Conservation (phyloP, 2,329 filamentous ascomycete species). For the Sclerotinia trifoliorum region DNA sequence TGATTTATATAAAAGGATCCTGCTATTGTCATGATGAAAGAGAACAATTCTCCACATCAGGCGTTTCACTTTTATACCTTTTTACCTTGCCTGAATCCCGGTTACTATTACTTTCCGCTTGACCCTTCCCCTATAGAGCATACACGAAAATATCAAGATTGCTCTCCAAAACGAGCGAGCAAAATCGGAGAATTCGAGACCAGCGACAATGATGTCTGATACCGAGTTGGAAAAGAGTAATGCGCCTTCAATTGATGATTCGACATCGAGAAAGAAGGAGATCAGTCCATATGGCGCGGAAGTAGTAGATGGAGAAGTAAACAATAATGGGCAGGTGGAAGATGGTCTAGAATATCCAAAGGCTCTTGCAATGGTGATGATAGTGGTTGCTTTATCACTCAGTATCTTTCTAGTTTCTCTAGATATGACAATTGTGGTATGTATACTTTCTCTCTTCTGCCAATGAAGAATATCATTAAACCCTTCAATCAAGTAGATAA, state of each 20-base stretch:
- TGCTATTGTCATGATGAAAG: not conserved
- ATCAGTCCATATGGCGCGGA: slow-evolving; percentile 26
- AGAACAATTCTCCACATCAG: not conserved
- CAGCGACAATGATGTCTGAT: slow-evolving; percentile 7
- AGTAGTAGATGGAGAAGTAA: slow-evolving; percentile 17
- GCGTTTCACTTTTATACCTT: not conserved
- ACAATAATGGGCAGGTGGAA: slow-evolving; percentile 17
- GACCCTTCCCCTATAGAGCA: not conserved
- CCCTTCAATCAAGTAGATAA: not conserved
- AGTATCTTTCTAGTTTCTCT: slow-evolving; percentile 48
- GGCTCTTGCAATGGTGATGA: slow-evolving; percentile 40
- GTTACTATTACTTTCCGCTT: not conserved
- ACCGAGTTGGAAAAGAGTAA: slow-evolving; percentile 27
- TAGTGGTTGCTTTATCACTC: slow-evolving; percentile 49
- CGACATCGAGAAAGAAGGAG: slow-evolving; percentile 28
- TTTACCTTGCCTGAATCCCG: not conserved
- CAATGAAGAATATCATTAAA: not conserved
- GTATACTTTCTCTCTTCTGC: not conserved
- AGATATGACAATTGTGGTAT: slow-evolving; percentile 51
- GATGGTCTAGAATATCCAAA: slow-evolving; percentile 35
- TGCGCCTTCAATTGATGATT: slow-evolving; percentile 26
- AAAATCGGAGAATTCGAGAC: slow-evolving; percentile 12
- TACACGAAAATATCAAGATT: not conserved
- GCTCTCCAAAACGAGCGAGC: not conserved
- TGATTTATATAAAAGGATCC: slow-evolving; percentile 4